Evolutionary conservation across 2,329 filamentous ascomycete species (phyloP), one percentile per base, ranked within the genome.

Genomic region (Exophiala alcalophila): DNA sequence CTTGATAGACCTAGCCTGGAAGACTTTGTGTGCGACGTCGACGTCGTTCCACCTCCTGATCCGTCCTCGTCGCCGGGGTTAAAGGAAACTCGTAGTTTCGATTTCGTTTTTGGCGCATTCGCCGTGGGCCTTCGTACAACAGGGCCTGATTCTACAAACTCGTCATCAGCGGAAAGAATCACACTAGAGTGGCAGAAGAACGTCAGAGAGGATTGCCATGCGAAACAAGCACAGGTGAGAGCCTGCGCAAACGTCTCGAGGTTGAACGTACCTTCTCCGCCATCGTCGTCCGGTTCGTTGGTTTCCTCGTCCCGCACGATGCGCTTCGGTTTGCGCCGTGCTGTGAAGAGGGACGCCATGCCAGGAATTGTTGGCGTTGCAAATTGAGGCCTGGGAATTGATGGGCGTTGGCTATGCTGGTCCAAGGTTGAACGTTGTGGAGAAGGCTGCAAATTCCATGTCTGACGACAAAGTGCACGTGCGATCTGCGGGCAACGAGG

Each of bases 221-320:
- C 14, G 16, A n/a, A 23, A 15, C 11, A 19, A 19, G 20, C 18
- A 29, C 12, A 20, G 25, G 27, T 16, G 28, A 18, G 18, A n/a
- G n/a, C n/a, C n/a, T n/a, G n/a, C n/a, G n/a, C n/a, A n/a, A n/a
- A n/a, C n/a, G 19, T 5, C 9, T 40, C 11, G 39, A 28, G 31
- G 29, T 42, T 26, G 15, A 21, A 64, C 68, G 59, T 53, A 76
- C 74, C 71, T 67, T 61, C 47, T 26, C 70, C 68, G 1, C 81
- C 82, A n/a, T n/a, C n/a, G 3, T 86, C 80, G 9, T 82, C 79
- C 47, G 21, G 16, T 20, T 46, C 18, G 5, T 39, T 14, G 30
- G 87, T 84, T 28, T 79, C 83, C 55, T 95, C 85, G 58, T 89
- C 84, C 53, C 86, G 83, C 32, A 86, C 81, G 56, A 92, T 46